Conservation (phyloP, 768 basidiomycete genomes). For the Amanita molliuscula region DNA sequence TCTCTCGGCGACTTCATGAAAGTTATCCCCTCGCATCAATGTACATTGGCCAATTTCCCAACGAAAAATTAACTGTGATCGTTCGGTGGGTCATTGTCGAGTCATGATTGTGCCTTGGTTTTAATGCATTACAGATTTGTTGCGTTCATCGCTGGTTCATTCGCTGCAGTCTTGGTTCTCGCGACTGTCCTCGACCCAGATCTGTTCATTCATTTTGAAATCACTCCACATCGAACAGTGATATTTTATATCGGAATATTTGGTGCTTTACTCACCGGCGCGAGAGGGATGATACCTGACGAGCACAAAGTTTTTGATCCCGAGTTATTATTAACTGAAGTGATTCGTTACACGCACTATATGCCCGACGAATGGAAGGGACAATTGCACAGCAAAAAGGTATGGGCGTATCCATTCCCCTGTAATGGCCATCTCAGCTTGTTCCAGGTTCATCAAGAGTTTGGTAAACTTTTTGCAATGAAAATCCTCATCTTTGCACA, state of each 20-base stretch:
- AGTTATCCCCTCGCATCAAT: slow-evolving; percentile 86
- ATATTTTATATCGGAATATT: slow-evolving; percentile 90
- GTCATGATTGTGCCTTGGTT: background rate
- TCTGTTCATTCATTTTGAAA: slow-evolving; percentile 86
- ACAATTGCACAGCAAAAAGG: slow-evolving; percentile 81
- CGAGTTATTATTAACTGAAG: slow-evolving; percentile 84
- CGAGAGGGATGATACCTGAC: slow-evolving; percentile 92
- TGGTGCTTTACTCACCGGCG: slow-evolving; percentile 78
- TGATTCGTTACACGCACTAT: slow-evolving; percentile 91
- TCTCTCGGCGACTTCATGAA: slow-evolving; percentile 74
- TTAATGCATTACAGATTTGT: slow-evolving; percentile 55
- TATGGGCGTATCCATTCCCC: slow-evolving; percentile 17
- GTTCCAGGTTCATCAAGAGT: slow-evolving; percentile 76
- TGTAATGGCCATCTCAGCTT: background rate
- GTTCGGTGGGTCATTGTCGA: slow-evolving; percentile 56
- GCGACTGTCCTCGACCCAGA: slow-evolving; percentile 92
- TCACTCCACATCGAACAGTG: slow-evolving; percentile 87
- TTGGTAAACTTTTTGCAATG: slow-evolving; percentile 89
- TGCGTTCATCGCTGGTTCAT: slow-evolving; percentile 93
- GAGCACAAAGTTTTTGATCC: slow-evolving; percentile 93
- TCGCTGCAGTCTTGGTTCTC: slow-evolving; percentile 89
- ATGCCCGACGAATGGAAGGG: slow-evolving; percentile 92
- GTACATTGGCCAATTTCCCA: slow-evolving; percentile 97
- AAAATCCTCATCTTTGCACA: slow-evolving; percentile 81
- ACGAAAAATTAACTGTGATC: slow-evolving; percentile 81